Conservation (phyloP, 176 grass and related monocot species). For the Otatea glauca region DNA sequence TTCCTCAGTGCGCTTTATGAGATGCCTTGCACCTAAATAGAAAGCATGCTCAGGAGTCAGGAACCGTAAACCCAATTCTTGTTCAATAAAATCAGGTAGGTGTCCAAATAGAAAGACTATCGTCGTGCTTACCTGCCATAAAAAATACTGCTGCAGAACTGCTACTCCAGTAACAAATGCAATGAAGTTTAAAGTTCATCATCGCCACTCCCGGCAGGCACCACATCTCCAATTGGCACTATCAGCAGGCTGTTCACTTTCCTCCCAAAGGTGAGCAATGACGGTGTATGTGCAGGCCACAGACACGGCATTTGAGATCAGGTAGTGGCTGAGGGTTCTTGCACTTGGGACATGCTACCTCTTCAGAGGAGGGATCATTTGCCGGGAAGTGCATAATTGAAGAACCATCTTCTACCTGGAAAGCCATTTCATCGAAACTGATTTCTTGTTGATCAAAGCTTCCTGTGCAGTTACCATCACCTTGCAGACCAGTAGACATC, state of each 20-base stretch:
- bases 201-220: conserved; percentile 61
- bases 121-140: conserved; percentile 28
- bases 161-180: conserved; percentile 3
- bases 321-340: conserved; percentile 54
- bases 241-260: conserved; percentile 37
- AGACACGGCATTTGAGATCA: conserved; percentile 59
- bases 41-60: conserved; percentile 21
- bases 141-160: conserved; percentile 1
- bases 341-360: conserved; percentile 54
- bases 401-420: conserved; percentile 44
- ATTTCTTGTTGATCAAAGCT: conserved; percentile 45
- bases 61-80: conserved; percentile 4
- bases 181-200: conserved; percentile 28
- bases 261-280: conserved; percentile 73
- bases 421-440: conserved; percentile 49
- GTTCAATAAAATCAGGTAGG: neutral
- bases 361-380: conserved; percentile 19
- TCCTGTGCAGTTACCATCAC: conserved; percentile 21
- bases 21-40: conserved; percentile 28
- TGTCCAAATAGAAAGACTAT: conserved; percentile 10
- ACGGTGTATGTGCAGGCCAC: conserved; percentile 60
- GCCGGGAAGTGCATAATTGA: conserved; percentile 33
- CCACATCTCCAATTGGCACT: conserved; percentile 66
- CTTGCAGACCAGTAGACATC: conserved; percentile 42
- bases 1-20: neutral